Evolutionary conservation across 2,329 filamentous ascomycete genomes (phyloP).

Genomic region (Ciborinia camelliae): DNA sequence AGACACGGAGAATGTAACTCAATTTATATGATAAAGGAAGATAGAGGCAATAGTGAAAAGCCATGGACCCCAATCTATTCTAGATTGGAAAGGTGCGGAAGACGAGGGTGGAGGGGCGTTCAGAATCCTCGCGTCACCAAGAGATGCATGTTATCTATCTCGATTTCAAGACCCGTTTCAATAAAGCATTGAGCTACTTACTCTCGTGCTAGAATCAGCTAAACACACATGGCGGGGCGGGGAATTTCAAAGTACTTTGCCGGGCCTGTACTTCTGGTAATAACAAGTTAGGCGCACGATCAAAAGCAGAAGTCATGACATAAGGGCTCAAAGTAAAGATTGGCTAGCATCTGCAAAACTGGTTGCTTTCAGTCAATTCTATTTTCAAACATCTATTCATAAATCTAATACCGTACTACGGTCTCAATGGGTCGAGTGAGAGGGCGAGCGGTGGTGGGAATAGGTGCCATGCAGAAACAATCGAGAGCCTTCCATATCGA

Average conservation of each 20-base stretch:
- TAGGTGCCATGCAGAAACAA: neutral
- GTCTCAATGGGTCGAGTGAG: neutral
- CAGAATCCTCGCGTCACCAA: neutral
- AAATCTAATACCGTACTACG: neutral
- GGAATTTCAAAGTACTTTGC: neutral
- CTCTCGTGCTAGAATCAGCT: neutral
- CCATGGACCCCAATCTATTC: neutral
- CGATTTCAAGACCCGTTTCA: neutral
- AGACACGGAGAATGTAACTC: conserved; percentile 10
- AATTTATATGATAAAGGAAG: conserved; percentile 11
- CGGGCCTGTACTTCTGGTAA: neutral
- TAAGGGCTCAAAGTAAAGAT: neutral
- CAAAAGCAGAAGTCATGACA: neutral
- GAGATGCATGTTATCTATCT: conserved; percentile 12
- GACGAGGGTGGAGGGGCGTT: neutral
- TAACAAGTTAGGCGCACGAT: neutral
- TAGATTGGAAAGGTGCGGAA: neutral
- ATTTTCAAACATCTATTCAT: neutral
- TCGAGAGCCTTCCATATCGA: neutral
- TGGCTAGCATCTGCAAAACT: neutral
- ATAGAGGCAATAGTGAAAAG: neutral
- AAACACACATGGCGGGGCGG: neutral
- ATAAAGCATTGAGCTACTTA: neutral
- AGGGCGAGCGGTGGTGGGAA: neutral
- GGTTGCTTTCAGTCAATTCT: neutral